Evolutionary conservation across 2,329 filamentous ascomycete genomes (phyloP).

Genomic region (Tolypocladium ovalisporum): DNA sequence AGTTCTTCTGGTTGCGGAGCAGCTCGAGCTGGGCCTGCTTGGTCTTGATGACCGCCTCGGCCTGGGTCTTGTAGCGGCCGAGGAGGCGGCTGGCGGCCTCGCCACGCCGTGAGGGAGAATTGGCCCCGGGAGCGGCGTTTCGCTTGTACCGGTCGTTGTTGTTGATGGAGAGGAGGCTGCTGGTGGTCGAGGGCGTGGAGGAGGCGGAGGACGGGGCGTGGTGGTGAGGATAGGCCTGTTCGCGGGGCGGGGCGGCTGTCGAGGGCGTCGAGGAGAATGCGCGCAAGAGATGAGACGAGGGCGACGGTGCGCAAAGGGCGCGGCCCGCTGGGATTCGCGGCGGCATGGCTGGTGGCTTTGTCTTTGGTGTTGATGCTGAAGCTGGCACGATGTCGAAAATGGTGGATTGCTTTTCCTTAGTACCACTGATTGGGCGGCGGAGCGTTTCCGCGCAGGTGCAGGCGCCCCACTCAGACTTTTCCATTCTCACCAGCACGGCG

Average conservation of each 20-base stretch:
- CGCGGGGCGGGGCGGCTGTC: conserved; percentile 12
- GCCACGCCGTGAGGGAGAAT: conserved; percentile 7
- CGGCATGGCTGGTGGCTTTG: conserved; percentile 1
- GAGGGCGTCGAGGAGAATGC: conserved; percentile 19
- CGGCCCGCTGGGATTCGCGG: neutral
- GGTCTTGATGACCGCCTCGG: conserved; percentile 10
- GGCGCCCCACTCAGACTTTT: neutral
- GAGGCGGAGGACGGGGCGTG: neutral
- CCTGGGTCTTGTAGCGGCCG: conserved; percentile 13
- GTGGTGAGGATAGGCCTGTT: conserved; percentile 3
- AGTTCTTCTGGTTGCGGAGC: conserved; percentile 26
- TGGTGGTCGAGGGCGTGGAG: conserved; percentile 9
- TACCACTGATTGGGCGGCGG: neutral
- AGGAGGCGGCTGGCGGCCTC: conserved; percentile 18
- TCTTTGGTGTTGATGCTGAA: neutral
- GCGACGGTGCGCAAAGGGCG: neutral
- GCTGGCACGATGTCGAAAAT: neutral
- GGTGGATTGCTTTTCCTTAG: neutral
- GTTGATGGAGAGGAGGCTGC: conserved; percentile 13
- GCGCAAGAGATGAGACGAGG: conserved; percentile 10
- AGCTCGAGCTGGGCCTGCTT: conserved; percentile 25
- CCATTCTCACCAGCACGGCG: neutral
- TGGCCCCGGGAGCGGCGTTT: neutral
- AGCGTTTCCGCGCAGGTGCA: neutral
- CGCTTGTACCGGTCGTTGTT: conserved; percentile 8